Evolutionary conservation across 1,284 basidiomycete genomes (phyloP), one percentile per base, ranked within the genome.

Genomic region (Athelia psychrophila): DNA sequence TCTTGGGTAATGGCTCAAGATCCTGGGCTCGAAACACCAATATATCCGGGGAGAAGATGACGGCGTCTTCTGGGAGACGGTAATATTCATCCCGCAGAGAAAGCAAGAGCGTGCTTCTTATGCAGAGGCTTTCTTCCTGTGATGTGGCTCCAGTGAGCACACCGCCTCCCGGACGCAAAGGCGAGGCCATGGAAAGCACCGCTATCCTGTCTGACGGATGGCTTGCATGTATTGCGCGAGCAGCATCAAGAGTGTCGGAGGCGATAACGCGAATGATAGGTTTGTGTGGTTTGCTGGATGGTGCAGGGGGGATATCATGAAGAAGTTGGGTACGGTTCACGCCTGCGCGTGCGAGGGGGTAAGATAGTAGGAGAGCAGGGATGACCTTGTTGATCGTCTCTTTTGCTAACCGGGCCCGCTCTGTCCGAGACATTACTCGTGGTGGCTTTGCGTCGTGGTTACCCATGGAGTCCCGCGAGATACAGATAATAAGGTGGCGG

Each of bases 41-140:
- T n/a, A n/a, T n/a, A n/a, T n/a, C n/a, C n/a, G n/a, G n/a, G n/a
- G n/a, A n/a, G n/a, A n/a, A n/a, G n/a, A n/a, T n/a, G n/a, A n/a
- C n/a, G n/a, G n/a, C n/a, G n/a, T n/a, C n/a, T n/a, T 60, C 58
- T 8, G 59, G 56, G 16, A 60, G 50, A 5, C 58, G 53, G 52
- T 60, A 60, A 44, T 58, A 58, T 19, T 47, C 47, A 22, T 60
- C 55, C 3, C 42, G 51, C 2, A 60, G 55, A 44, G 50, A 47
- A 16, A 57, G 47, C 30, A 56, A 58, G 15, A 60, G 51, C 35
- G 58, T 60, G 16, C 54, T 54, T 22, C 58, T 54, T 55, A 58
- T 55, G 46, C 58, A 60, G n/a, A 60, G 46, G 48, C 56, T 56
- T 44, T 60, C 58, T 38, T 60, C 57, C 38, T 58, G 58, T 2